Conservation (phyloP, 495 filamentous ascomycete species). For the Haplographium delicatum region DNA sequence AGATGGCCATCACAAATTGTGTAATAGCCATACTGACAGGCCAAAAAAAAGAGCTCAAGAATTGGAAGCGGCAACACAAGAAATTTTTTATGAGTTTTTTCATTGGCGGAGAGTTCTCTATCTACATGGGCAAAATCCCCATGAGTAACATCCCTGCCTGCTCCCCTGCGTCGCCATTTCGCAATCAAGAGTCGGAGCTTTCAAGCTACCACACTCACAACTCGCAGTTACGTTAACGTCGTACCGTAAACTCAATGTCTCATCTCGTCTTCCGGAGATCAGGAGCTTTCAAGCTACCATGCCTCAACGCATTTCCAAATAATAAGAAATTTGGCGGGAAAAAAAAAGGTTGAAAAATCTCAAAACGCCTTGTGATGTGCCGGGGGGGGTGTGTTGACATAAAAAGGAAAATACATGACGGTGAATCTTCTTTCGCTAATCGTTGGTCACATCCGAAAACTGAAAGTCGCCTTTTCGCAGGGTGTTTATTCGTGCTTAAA, state of each 20-base stretch:
- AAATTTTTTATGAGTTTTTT: too few relatives aligned
- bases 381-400: constrained; percentile 11
- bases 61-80: too few relatives aligned
- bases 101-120: too few relatives aligned
- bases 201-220: constrained; percentile 26
- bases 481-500: constrained; percentile 7
- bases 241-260: constrained; percentile 3
- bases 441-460: constrained; percentile 21
- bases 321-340: constrained; percentile 1
- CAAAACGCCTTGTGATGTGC: constrained; percentile 25
- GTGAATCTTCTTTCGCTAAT: constrained; percentile 26
- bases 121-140: too few relatives aligned
- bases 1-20: too few relatives aligned
- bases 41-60: too few relatives aligned
- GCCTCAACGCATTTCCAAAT: too few relatives aligned
- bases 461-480: constrained; percentile 8
- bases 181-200: constrained; percentile 29
- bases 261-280: constrained; percentile 11
- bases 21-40: too few relatives aligned
- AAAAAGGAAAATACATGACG: constrained; percentile 27
- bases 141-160: too few relatives aligned
- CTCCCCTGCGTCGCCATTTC: too few relatives aligned
- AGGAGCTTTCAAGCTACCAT: constrained; percentile 32
- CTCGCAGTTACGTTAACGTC: too few relatives aligned
- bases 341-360: constrained; percentile 1